phyloP scores from a whole-genome alignment of 345 rosid genomes.

The Salix caprea region DNA sequence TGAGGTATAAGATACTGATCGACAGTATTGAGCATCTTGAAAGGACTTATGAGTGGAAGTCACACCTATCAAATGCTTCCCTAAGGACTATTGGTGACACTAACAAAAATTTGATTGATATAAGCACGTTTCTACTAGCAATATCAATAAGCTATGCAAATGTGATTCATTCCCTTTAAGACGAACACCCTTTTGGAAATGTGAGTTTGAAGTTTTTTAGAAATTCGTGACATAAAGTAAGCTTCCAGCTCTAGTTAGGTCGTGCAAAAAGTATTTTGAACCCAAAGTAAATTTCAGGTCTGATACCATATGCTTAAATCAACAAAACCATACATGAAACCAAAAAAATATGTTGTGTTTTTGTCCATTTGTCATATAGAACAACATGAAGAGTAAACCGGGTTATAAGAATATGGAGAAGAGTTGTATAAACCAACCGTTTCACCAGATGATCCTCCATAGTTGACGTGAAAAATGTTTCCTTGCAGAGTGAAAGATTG shows the following conservation, averaged over 20 bases:
- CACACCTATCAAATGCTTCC: background rate
- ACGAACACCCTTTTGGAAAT: background rate
- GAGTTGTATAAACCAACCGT: constrained; percentile 40
- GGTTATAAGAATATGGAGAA: constrained; percentile 1
- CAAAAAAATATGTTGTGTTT: background rate
- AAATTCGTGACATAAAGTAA: background rate
- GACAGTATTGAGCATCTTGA: background rate
- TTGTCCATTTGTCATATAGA: constrained; percentile 9
- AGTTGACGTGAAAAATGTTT: constrained; percentile 69
- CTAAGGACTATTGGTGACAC: too few relatives aligned
- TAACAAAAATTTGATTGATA: too few relatives aligned
- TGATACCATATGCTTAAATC: background rate
- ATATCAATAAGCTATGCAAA: too few relatives aligned
- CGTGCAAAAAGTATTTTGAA: background rate
- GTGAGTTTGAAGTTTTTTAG: background rate
- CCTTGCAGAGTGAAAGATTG: constrained; percentile 72
- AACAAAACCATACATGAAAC: background rate
- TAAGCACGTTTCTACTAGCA: too few relatives aligned
- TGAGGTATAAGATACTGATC: background rate
- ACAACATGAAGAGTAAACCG: constrained; percentile 7
- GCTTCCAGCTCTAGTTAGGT: background rate
- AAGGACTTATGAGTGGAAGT: background rate
- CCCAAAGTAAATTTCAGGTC: background rate
- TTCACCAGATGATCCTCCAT: constrained; percentile 76
- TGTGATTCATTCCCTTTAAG: background rate